phyloP scores from a whole-genome alignment of 805 yeast species.

The Groenewaldozyma salmanticensis region DNA sequence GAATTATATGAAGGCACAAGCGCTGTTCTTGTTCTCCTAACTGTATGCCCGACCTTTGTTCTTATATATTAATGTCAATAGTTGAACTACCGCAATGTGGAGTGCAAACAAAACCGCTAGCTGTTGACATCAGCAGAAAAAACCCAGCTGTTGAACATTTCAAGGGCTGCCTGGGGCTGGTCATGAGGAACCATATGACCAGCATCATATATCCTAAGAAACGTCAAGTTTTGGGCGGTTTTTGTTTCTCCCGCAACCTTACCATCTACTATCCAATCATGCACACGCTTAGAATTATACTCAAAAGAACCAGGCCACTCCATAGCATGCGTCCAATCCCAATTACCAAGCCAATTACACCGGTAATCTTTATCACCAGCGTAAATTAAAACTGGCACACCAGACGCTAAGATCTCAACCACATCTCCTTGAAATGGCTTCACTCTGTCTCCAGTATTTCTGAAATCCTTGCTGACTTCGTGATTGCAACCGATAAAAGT shows the following conservation, averaged over 20 bases:
- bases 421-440: conserved; percentile 69
- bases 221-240: conserved; percentile 61
- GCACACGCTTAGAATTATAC: conserved; percentile 33
- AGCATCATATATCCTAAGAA: conserved; percentile 68
- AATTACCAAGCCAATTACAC: conserved; percentile 93
- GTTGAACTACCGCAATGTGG: no score
- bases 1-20: no score
- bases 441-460: conserved; percentile 81
- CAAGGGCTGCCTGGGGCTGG: conserved; percentile 66
- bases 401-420: conserved; percentile 55
- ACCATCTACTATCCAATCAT: conserved; percentile 30
- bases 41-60: no score
- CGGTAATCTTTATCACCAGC: conserved; percentile 93
- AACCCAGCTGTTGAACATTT: conserved; percentile 78
- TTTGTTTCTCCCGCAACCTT: conserved; percentile 57
- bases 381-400: conserved; percentile 71
- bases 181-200: conserved; percentile 89
- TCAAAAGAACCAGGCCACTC: conserved; percentile 52
- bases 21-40: no score
- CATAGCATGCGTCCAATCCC: conserved; percentile 67
- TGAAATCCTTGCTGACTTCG: conserved; percentile 67
- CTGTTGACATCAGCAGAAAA: no score
- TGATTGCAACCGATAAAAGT: conserved; percentile 42
- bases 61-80: no score
- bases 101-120: no score